Evolutionary conservation across 495 filamentous ascomycete genomes (phyloP), one percentile per base, ranked within the genome.

Genomic region (Hypoxylon perforatum): DNA sequence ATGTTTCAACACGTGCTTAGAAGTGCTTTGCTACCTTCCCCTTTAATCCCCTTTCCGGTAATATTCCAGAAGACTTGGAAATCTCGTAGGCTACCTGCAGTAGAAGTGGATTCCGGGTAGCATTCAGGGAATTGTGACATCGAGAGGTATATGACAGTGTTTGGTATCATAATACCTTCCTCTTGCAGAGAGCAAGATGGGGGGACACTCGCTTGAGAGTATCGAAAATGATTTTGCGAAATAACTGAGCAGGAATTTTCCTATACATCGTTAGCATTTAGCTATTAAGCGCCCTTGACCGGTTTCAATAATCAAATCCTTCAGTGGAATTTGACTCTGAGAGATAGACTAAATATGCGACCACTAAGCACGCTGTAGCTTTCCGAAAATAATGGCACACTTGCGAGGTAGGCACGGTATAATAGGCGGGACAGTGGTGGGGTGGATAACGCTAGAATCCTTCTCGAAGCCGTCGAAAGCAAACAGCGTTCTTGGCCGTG

Each of bases 371-470:
- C n/a, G n/a, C 50, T 28, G 49, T 39, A 55, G 38, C 19, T 47
- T 21, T n/a, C n/a, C n/a, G n/a, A n/a, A n/a, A n/a, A n/a, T n/a
- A n/a, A n/a, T n/a, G n/a, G n/a, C n/a, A n/a, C n/a, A n/a, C n/a
- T n/a, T n/a, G n/a, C n/a, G 6, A 47, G 18, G 18, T 47, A 47
- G 15, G 50, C 35, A 28, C 35, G 30, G 7, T 33, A 33, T 33
- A 33, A 19, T 15, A 17, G 19, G 22, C 22, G 59, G 49, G 17
- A 51, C n/a, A 7, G n/a, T 17, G 5, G 38, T 42, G 38, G 51
- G 58, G 65, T 53, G 56, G n/a, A 41, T 6, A 12, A 38, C 65
- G 60, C 65, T 69, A 64, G 65, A 69, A 69, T 52, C 55, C 42
- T 69, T 69, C 65, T 69, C 54, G 65, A 69, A 69, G 49, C 48